Evolutionary conservation across 2,329 filamentous ascomycete genomes (phyloP).

Genomic region (Xylaria sp.): DNA sequence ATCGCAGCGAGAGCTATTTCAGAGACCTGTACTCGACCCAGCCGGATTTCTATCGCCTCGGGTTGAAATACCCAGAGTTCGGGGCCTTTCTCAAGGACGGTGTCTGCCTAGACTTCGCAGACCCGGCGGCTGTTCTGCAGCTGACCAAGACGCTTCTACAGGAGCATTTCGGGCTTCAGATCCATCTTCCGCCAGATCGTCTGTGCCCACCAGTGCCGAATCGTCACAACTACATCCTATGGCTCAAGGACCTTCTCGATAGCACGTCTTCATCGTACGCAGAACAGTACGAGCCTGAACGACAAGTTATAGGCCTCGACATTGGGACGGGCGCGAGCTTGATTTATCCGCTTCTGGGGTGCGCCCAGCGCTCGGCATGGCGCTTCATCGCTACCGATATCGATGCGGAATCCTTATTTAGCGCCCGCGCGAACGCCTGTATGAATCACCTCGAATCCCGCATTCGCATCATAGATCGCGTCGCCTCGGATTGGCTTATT

Average conservation of each 20-base stretch:
- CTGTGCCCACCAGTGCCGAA: conserved; percentile 83
- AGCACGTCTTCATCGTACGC: conserved; percentile 62
- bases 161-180: conserved; percentile 72
- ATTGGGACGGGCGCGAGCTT: conserved; percentile 90
- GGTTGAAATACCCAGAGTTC: conserved; percentile 34
- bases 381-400: conserved; percentile 79
- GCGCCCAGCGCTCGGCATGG: conserved; percentile 71
- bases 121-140: conserved; percentile 77
- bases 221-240: conserved; percentile 87
- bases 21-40: conserved; percentile 35
- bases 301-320: conserved; percentile 73
- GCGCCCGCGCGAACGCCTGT: conserved; percentile 69
- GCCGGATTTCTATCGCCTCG: conserved; percentile 36
- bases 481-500: conserved; percentile 61
- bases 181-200: conserved; percentile 76
- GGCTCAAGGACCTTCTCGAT: conserved; percentile 83
- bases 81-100: conserved; percentile 36
- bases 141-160: conserved; percentile 80
- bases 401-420: conserved; percentile 70
- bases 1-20: conserved; percentile 34
- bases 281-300: conserved; percentile 49
- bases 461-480: conserved; percentile 67
- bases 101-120: conserved; percentile 75
- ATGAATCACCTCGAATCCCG: conserved; percentile 68
- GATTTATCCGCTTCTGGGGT: conserved; percentile 87